Conservation (phyloP, 208 protist genomes). For the Leishmania major region DNA sequence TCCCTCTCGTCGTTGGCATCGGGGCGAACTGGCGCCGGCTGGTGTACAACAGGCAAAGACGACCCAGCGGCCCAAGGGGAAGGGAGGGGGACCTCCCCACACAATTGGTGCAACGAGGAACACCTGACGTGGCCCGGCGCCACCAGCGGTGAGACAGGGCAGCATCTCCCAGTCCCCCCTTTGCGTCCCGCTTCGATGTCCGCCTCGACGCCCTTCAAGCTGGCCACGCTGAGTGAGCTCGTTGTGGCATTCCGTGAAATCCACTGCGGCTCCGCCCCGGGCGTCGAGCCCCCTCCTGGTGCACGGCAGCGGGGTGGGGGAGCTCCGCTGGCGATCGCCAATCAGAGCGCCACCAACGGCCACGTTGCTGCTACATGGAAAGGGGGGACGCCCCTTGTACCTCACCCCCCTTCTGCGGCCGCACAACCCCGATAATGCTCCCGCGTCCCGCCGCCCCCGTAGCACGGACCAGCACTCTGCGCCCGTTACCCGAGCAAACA, state of each 20-base stretch:
- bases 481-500: neutral
- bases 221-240: no score
- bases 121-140: no score
- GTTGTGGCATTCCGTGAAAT: no score
- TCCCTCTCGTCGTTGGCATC: no score
- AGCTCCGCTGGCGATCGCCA: neutral
- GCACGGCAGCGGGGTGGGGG: neutral
- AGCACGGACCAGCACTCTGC: neutral
- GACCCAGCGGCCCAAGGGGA: no score
- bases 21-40: neutral
- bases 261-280: no score
- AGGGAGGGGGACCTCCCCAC: no score
- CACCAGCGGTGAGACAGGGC: no score
- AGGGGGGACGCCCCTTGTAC: neutral
- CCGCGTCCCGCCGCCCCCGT: neutral
- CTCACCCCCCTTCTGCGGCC: neutral
- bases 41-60: neutral
- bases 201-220: no score
- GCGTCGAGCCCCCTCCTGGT: neutral
- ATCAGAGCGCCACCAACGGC: neutral
- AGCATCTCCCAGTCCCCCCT: no score
- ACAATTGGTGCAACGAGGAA: no score
- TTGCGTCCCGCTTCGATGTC: no score
- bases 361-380: neutral
- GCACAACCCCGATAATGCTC: neutral